Evolutionary conservation across 768 basidiomycete genomes (phyloP).

Genomic region (Pisolithus tinctorius): DNA sequence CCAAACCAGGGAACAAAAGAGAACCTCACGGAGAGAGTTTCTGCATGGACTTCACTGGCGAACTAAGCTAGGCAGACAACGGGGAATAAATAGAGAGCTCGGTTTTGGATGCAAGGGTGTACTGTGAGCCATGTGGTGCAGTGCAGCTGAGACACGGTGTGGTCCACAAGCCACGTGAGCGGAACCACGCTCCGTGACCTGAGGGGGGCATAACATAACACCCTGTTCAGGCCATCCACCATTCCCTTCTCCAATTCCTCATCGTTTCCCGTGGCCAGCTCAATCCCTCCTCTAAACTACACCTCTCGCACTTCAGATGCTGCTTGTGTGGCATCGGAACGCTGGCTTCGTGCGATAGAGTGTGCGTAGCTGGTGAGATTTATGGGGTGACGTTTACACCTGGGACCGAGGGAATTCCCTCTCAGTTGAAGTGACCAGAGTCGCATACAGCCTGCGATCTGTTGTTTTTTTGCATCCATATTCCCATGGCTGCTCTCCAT

Average conservation of each 20-base stretch:
- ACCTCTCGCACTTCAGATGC: neutral
- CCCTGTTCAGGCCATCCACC: constrained; percentile 28
- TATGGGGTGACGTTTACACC: constrained; percentile 16
- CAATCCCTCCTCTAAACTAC: constrained; percentile 8
- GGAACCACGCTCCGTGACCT: constrained; percentile 24
- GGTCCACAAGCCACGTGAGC: constrained; percentile 24
- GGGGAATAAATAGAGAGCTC: neutral
- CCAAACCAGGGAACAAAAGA: neutral
- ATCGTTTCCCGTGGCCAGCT: constrained; percentile 17
- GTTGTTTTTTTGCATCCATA: neutral
- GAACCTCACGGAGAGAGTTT: neutral
- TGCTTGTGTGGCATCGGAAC: neutral
- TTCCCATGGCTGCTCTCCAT: neutral
- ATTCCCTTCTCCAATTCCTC: constrained; percentile 22
- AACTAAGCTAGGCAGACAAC: neutral
- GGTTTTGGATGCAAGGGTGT: neutral
- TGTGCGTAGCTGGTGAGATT: constrained; percentile 11
- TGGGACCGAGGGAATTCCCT: constrained; percentile 1
- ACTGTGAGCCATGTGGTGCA: neutral
- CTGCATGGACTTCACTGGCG: neutral
- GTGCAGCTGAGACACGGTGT: constrained; percentile 6
- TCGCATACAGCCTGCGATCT: neutral
- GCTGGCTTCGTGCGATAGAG: neutral
- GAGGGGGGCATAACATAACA: constrained; percentile 20
- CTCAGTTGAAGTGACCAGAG: constrained; percentile 6